A percentile compares a stretch with the other conserved stretches of the same genome.
phyloP scores from a whole-genome alignment of 2,329 filamentous ascomycete genomes.

The Fusarium xylarioides region DNA sequence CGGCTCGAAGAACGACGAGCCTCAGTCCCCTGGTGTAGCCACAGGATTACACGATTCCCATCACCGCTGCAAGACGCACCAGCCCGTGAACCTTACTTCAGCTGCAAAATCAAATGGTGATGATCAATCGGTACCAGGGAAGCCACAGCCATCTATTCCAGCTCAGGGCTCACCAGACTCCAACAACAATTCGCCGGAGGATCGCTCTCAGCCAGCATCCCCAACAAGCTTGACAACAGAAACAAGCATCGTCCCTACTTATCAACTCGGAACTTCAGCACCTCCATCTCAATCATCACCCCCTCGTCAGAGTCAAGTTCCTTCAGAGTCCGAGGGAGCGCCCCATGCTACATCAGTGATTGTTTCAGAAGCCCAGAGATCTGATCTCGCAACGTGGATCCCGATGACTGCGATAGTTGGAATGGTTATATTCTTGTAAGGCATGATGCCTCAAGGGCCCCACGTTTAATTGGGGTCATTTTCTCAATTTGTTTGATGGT shows the following conservation, averaged over 20 bases:
- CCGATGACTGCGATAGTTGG: background rate
- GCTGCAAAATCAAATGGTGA: background rate
- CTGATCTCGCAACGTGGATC: background rate
- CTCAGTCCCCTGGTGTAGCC: accelerated
- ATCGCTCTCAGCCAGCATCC: accelerated
- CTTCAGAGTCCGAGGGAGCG: background rate
- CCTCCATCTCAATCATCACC: background rate
- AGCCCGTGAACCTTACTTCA: background rate
- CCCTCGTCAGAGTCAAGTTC: accelerated
- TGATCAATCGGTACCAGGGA: background rate
- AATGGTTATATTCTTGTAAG: background rate
- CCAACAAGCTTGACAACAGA: background rate
- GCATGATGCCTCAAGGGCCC: no score
- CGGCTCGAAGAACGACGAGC: background rate
- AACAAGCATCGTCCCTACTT: accelerated
- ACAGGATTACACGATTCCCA: background rate
- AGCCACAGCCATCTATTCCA: background rate
- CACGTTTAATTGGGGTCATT: no score
- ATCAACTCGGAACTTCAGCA: background rate
- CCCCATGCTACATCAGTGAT: background rate
- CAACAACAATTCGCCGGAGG: accelerated
- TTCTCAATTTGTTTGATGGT: no score
- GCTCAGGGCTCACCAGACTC: background rate
- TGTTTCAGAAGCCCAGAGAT: background rate
- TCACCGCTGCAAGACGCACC: background rate